Evolutionary conservation across 805 yeast genomes (phyloP).

Genomic region (Lachancea sp.): DNA sequence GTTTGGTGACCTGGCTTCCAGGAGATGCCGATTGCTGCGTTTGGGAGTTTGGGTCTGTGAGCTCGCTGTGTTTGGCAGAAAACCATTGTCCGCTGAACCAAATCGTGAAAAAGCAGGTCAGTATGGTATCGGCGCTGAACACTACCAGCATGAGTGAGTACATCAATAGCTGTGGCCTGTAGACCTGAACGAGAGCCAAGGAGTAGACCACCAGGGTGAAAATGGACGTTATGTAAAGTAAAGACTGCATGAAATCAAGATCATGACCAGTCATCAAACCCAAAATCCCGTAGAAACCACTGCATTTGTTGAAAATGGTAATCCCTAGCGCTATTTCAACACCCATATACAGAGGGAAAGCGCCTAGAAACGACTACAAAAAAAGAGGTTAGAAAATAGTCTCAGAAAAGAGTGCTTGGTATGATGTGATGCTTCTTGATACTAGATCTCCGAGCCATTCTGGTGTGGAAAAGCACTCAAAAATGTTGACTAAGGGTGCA

Average conservation of each 20-base stretch:
- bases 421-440: background rate
- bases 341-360: slow-evolving; percentile 76
- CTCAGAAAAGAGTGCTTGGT: background rate
- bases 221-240: slow-evolving; percentile 62
- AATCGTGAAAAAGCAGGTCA: slow-evolving; percentile 61
- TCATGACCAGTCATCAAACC: slow-evolving; percentile 89
- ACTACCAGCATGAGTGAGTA: slow-evolving; percentile 57
- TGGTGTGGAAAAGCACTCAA: background rate
- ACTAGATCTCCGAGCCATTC: background rate
- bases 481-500: background rate
- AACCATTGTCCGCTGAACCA: slow-evolving; percentile 79
- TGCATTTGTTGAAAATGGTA: slow-evolving; percentile 77
- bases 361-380: slow-evolving; percentile 53
- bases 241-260: slow-evolving; percentile 73
- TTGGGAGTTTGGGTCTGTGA: slow-evolving; percentile 16
- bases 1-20: background rate
- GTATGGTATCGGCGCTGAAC: slow-evolving; percentile 60
- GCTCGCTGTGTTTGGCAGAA: slow-evolving; percentile 36
- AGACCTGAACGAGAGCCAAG: slow-evolving; percentile 47
- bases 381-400: background rate
- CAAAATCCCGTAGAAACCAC: slow-evolving; percentile 81
- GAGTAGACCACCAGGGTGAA: slow-evolving; percentile 58
- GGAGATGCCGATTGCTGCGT: slow-evolving; percentile 1
- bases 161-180: slow-evolving; percentile 50
- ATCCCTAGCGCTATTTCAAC: slow-evolving; percentile 74